Base-by-base conservation (phyloP, 1,139 yeast genomes). In the Pichia sp. region DNA sequence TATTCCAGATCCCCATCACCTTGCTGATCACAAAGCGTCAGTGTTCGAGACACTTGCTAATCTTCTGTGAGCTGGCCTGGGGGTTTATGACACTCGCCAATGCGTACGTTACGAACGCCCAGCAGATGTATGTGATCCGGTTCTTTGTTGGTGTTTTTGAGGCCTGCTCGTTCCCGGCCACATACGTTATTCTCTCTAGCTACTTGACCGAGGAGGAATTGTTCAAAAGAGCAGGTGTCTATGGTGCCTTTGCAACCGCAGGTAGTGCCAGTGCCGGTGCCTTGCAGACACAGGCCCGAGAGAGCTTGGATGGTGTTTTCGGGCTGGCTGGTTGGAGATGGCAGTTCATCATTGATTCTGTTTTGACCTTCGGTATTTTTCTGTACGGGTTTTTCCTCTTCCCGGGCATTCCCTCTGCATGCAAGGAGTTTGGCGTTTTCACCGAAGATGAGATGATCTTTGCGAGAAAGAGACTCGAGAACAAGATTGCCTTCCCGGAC, bases 381-480 rank as follows among this genome's bases (percentile, higher is more conserved):
- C 31, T 85, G 27, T 68, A 82, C 58, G 92, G 91, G 0, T 75
- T 83, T 61, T 79, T 80, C 63, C 62, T 77, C 61, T 73, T 85
- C 60, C 93, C 93, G 2, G 92, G 91, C 49, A 83, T 87, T 40
- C 93, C 93, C 16, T 69, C 74, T 56, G 76, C 78, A 52, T 80
- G 85, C 61, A 78, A 79, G 30, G 46, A 50, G 38, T 61, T 61
- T 48, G 59, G 59, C 10, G 46, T 64, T 2, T 73, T 82, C 59
- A 73, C 81, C 4, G 89, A 85, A 65, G 87, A 84, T 50, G 93
- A 86, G 58, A 82, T 84, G 54, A 72, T 78, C 56, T 71, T 85
- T 54, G 87, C 89, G 7, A 76, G 87, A 62, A 74, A 72, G 51
- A 78, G 90, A 68, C 74, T 84, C 67, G 73, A 67, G 50, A 72